A percentile compares a stretch with the other conserved stretches of the same genome.
phyloP scores from a whole-genome alignment of 2,329 filamentous ascomycete genomes.

The Annulohypoxylon truncatum region DNA sequence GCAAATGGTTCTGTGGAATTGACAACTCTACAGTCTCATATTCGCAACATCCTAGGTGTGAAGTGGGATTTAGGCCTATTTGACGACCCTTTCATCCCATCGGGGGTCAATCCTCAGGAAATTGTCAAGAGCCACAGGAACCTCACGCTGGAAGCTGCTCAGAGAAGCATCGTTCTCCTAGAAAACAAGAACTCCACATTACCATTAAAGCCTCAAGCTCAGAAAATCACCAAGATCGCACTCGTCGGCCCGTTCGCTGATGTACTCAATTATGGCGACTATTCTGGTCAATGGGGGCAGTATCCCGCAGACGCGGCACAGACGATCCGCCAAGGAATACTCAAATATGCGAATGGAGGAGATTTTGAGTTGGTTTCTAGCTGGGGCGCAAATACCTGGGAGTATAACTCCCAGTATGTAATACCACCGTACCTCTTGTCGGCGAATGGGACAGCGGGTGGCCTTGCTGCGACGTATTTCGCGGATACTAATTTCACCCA shows the following conservation, averaged over 20 bases:
- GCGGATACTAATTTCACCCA: conserved; percentile 54
- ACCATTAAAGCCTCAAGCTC: conserved; percentile 48
- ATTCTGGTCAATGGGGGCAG: conserved; percentile 56
- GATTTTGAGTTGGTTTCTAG: conserved; percentile 53
- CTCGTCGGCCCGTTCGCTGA: conserved; percentile 57
- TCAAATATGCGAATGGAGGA: conserved; percentile 44
- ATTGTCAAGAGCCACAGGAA: conserved; percentile 52
- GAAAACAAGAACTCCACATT: conserved; percentile 56
- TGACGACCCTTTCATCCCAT: conserved; percentile 52
- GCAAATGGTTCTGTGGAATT: conserved; percentile 52
- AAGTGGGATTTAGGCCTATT: conserved; percentile 60
- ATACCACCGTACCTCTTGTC: conserved; percentile 57
- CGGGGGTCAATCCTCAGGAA: conserved; percentile 49
- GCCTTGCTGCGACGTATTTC: conserved; percentile 56
- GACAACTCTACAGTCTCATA: conserved; percentile 52
- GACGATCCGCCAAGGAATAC: conserved; percentile 55
- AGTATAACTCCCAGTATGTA: conserved; percentile 58
- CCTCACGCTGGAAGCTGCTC: conserved; percentile 56
- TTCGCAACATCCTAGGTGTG: conserved; percentile 53
- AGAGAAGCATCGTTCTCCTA: conserved; percentile 57
- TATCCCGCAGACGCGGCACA: conserved; percentile 54
- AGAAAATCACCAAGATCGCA: conserved; percentile 52
- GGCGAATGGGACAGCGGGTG: conserved; percentile 51
- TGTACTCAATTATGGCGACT: conserved; percentile 58
- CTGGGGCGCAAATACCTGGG: conserved; percentile 59